A percentile compares a stretch with the other conserved stretches of the same genome.
These are phyloP conservation scores for Backusella macrospora DNA, from an alignment of 192 early-diverging fungal genomes.

Conservation along the genomic window DNA sequence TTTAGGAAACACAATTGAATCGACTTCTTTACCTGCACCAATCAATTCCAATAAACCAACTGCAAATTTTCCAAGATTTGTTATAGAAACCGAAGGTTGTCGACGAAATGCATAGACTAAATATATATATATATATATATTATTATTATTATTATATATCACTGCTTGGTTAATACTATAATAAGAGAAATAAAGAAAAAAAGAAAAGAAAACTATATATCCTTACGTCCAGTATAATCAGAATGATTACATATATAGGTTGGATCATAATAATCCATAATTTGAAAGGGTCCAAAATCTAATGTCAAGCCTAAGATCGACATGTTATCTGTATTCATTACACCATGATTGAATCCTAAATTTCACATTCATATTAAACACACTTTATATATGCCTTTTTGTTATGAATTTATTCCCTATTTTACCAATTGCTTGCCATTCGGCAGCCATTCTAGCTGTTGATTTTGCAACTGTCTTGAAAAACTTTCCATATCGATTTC, in stretches of 20 bases:
- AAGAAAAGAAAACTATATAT: neutral
- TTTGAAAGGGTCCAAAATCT: conserved; percentile 86
- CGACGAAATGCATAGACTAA: conserved; percentile 56
- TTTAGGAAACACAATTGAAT: conserved; percentile 39
- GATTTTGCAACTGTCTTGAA: conserved; percentile 54
- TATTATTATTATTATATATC: neutral
- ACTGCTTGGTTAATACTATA: neutral
- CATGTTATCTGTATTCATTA: conserved; percentile 74
- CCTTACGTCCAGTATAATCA: conserved; percentile 73
- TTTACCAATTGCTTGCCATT: conserved; percentile 72
- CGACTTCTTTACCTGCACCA: conserved; percentile 54
- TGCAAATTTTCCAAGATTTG: conserved; percentile 76
- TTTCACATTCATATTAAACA: neutral
- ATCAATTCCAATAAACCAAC: conserved; percentile 66
- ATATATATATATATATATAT: neutral
- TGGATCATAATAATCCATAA: conserved; percentile 85
- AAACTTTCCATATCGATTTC: conserved; percentile 61
- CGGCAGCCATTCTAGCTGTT: conserved; percentile 74
- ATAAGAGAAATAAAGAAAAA: neutral
- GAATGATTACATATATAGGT: conserved; percentile 80
- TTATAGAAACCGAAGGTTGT: conserved; percentile 79
- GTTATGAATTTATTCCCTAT: neutral
- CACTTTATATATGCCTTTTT: neutral
- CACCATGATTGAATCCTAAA: conserved; percentile 74
- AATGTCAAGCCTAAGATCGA: conserved; percentile 64